phyloP scores from a whole-genome alignment of 768 basidiomycete species.

The Hericium erinaceus region DNA sequence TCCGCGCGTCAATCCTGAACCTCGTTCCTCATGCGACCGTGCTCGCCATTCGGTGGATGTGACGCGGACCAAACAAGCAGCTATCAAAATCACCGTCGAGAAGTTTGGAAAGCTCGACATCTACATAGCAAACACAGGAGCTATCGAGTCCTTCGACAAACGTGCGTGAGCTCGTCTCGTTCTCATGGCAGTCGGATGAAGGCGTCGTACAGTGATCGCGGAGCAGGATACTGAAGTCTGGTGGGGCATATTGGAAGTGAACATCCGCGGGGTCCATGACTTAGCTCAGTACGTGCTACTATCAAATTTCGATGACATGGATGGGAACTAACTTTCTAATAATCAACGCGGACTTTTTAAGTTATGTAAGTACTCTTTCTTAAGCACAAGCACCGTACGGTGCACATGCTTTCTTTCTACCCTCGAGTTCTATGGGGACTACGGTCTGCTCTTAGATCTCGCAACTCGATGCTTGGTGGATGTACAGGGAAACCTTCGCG shows the following conservation, averaged over 20 bases:
- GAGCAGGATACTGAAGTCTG: not conserved
- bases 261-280: slow-evolving; percentile 3
- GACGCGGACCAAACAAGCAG: slow-evolving; percentile 12
- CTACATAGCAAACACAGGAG: slow-evolving; percentile 21
- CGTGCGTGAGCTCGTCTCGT: not conserved
- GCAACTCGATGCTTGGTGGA: too few relatives aligned
- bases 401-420: too few relatives aligned
- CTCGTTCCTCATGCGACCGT: slow-evolving; percentile 8
- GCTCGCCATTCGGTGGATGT: slow-evolving; percentile 18
- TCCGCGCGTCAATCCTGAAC: slow-evolving; percentile 13
- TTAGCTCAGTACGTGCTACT: slow-evolving; percentile 4
- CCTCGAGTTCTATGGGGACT: too few relatives aligned
- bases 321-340: too few relatives aligned
- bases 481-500: too few relatives aligned
- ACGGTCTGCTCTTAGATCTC: too few relatives aligned
- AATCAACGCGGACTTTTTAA: too few relatives aligned
- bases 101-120: slow-evolving; percentile 23
- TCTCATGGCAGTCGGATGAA: not conserved
- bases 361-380: too few relatives aligned
- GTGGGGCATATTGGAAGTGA: slow-evolving; percentile 3
- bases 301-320: not conserved
- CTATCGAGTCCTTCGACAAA: not conserved
- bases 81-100: slow-evolving; percentile 14
- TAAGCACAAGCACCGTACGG: too few relatives aligned
- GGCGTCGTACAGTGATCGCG: not conserved